Evolutionary conservation across 2,329 filamentous ascomycete species (phyloP), one percentile per base, ranked within the genome.

Genomic region (Ceratocystis ficicola): DNA sequence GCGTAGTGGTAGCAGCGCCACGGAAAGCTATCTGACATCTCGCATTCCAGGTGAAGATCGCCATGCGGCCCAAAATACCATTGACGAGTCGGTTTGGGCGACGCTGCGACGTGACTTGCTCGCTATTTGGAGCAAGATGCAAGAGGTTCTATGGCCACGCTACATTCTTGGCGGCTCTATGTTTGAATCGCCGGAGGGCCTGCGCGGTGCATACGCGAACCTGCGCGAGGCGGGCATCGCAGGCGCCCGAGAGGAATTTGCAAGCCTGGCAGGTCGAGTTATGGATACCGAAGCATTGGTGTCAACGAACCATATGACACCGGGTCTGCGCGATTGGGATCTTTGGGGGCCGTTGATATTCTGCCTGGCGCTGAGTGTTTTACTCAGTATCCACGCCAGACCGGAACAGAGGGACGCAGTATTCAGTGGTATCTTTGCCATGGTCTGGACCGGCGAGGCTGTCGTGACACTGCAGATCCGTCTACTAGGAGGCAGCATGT

Each of bases 391-490:
- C 73, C 85, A 88, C 69, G 90, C 90, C 15, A 82, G 86, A 70
- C 81, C 83, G 1, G 84, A 90, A 61, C 94, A 99, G 78, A 89
- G 87, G 73, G 90, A 92, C 68, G 77, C 89, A 50, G 92, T 97
- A 32, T 99, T 99, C 75, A 95, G 90, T 44, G 94, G 94, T 3
- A 91, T 99, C 59, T 99, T 99, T 77, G 90, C 91, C 61, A 89
- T 95, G 77, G 87, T 99, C 65, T 99, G 94, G 94, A 86, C 99
- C 67, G 94, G 92, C 32, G 92, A 97, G 79, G 92, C 92, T 0
- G 88, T 96, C 2, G 94, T 99, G 67, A 99, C 94, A n/a, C 77
- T 95, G 73, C 94, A 99, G 81, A 97, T 99, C 75, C 96, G 95
- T 78, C 80, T 99, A 71, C 77, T 99, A 67, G 94, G 94, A 67